Evolutionary conservation across 345 rosid genomes (phyloP).

Genomic region (Salix udensis): DNA sequence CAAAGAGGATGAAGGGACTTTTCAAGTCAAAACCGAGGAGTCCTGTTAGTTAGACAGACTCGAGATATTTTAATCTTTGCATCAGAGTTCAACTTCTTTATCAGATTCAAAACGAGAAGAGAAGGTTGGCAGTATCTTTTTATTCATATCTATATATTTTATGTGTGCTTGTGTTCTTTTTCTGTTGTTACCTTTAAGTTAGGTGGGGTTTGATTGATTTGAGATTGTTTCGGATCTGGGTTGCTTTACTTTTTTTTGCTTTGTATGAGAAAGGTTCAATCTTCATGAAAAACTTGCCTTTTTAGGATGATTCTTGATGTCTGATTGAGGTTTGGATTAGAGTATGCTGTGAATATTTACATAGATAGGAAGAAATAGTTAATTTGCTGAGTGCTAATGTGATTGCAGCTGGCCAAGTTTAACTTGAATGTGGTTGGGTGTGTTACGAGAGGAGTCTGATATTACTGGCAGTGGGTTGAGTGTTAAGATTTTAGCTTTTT

Average conservation of each 20-base stretch:
- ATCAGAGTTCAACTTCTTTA: constrained; percentile 12
- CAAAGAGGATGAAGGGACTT: constrained; percentile 70
- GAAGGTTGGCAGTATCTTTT: constrained; percentile 23
- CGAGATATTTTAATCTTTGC: constrained; percentile 75
- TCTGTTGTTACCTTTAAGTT: not conserved
- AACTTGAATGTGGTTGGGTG: no score
- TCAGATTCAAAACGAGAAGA: constrained; percentile 44
- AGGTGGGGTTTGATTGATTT: not conserved
- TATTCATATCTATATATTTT: not conserved
- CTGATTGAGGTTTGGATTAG: not conserved
- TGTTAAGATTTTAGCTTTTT: no score
- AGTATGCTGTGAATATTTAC: not conserved
- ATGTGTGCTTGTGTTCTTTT: not conserved
- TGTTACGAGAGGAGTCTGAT: no score
- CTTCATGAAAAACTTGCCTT: not conserved
- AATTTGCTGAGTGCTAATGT: no score
- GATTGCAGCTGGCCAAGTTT: no score
- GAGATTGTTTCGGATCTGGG: not conserved
- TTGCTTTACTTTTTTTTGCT: not conserved
- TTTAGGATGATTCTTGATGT: not conserved
- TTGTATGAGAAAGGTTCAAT: not conserved
- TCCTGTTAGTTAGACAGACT: constrained; percentile 74
- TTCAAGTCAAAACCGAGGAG: constrained; percentile 90
- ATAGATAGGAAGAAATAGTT: not conserved
- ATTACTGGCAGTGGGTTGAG: no score